Base-by-base conservation (phyloP, 140 eudicot species). In the Ambrosia hybrid region DNA sequence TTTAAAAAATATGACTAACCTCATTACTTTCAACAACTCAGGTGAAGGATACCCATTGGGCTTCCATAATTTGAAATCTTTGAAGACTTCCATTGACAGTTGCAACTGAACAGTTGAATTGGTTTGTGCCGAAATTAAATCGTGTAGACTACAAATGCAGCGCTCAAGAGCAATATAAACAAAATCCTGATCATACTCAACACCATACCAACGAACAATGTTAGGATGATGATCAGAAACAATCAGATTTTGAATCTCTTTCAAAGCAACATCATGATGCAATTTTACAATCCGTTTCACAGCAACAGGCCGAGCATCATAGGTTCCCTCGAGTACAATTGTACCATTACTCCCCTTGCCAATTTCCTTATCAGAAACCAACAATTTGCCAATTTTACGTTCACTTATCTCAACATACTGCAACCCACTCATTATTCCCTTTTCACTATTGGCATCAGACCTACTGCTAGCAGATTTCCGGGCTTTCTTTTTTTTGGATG, bases 291-390 rank as follows among this genome's bases (percentile, higher is more conserved):
- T 86, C 60, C 98, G 90, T 84, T 92, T 92, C 65, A 92, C 98
- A 60, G 98, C 98, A 41, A 92, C 98, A 0, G 84, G 81, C 26
- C 98, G 96, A 36, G 85, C 95, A 78, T 92, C 98, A 70, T 89
- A 88, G 36, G 65, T 65, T 67, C 96, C 98, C 74, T 89, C 98
- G 4, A 92, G 84, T 4, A 92, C 96, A 79, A 89, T 63, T 3
- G 98, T 92, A n/a, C 98, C 98, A 57, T 89, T 87, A 90, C 98
- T 89, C 59, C 98, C 98, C 75, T 82, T 92, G 10, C 96, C 98
- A 49, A 92, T 92, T 84, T 87, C 95, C 65, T 87, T 85, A 52
- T 81, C 72, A 45, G 82, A 68, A 36, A 89, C 80, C 21, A 77
- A 21, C 67, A 92, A 71, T 58, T 87, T 89, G 6, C 98, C 95